phyloP scores from a whole-genome alignment of 768 basidiomycete species.

The Leccinellum luteum region DNA sequence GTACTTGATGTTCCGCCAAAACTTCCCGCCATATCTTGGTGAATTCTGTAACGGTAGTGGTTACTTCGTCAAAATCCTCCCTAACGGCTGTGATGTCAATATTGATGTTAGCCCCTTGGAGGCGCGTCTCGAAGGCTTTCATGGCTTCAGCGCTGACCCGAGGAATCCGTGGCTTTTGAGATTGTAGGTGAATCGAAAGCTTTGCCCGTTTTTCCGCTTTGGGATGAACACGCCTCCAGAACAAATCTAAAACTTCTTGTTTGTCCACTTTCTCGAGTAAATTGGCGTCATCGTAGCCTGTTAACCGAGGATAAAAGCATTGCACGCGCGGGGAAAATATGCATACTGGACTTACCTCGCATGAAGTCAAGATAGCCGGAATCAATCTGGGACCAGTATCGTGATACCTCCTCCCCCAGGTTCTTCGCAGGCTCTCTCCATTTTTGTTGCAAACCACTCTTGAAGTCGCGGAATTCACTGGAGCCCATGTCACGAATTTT shows the following conservation, averaged over 20 bases:
- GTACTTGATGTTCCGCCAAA: slow-evolving; percentile 40
- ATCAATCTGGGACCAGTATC: slow-evolving; percentile 69
- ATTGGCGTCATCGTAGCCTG: slow-evolving; percentile 74
- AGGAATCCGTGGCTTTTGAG: slow-evolving; percentile 58
- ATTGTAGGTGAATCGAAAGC: slow-evolving; percentile 77
- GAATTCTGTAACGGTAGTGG: slow-evolving; percentile 61
- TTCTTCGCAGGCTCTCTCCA: slow-evolving; percentile 91
- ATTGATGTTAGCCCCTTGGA: slow-evolving; percentile 47
- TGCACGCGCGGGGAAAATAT: neutral
- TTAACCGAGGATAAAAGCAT: neutral
- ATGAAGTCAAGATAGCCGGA: slow-evolving; percentile 85
- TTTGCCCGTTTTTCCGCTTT: slow-evolving; percentile 71
- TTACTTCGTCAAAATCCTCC: slow-evolving; percentile 49
- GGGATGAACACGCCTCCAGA: slow-evolving; percentile 67
- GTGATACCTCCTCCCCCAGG: slow-evolving; percentile 71
- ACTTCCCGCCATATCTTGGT: slow-evolving; percentile 56
- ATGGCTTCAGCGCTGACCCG: slow-evolving; percentile 65
- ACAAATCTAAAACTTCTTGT: slow-evolving; percentile 69
- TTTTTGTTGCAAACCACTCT: slow-evolving; percentile 69
- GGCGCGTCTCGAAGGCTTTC: slow-evolving; percentile 54
- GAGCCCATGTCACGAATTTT: slow-evolving; percentile 66
- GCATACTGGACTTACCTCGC: slow-evolving; percentile 54
- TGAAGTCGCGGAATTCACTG: slow-evolving; percentile 77
- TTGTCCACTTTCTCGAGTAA: slow-evolving; percentile 65
- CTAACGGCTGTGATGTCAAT: slow-evolving; percentile 52